phyloP scores from a whole-genome alignment of 2,329 filamentous ascomycete genomes.

The Tolypocladium paradoxum region DNA sequence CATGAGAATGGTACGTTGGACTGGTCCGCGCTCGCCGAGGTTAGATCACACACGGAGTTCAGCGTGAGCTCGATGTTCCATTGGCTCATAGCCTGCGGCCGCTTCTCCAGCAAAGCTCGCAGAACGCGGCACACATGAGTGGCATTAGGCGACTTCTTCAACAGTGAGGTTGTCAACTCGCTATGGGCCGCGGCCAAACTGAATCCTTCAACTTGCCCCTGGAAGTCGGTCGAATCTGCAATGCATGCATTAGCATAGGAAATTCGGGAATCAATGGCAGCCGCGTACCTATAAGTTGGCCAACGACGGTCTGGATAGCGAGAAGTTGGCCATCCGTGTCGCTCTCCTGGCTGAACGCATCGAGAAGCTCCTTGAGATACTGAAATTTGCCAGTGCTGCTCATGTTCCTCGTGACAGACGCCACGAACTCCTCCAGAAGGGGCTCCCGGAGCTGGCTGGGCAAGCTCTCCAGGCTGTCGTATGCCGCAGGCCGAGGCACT shows the following conservation, averaged over 20 bases:
- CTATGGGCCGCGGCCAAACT: slow-evolving; percentile 31
- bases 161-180: slow-evolving; percentile 25
- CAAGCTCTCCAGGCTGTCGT: slow-evolving; percentile 18
- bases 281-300: slow-evolving; percentile 26
- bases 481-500: slow-evolving; percentile 20
- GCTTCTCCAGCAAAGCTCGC: slow-evolving; percentile 37
- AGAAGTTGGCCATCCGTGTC: slow-evolving; percentile 29
- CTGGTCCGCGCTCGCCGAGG: slow-evolving; percentile 11
- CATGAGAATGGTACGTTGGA: slow-evolving; percentile 29
- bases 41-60: slow-evolving; percentile 29
- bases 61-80: slow-evolving; percentile 47
- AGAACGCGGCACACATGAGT: slow-evolving; percentile 29
- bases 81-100: slow-evolving; percentile 40
- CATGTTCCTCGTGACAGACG: slow-evolving; percentile 20
- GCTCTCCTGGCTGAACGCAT: slow-evolving; percentile 16
- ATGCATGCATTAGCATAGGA: slow-evolving; percentile 2
- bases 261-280: neutral
- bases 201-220: slow-evolving; percentile 17
- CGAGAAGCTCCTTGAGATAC: slow-evolving; percentile 29
- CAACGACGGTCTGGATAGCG: slow-evolving; percentile 31
- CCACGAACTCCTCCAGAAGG: slow-evolving; percentile 21
- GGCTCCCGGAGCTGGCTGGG: slow-evolving; percentile 17
- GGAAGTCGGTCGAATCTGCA: slow-evolving; percentile 18
- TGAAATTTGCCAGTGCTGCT: slow-evolving; percentile 19
- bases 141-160: slow-evolving; percentile 21